Base-by-base conservation (phyloP, 2,329 filamentous ascomycete genomes). In the Beauveria scarabaeidicola region DNA sequence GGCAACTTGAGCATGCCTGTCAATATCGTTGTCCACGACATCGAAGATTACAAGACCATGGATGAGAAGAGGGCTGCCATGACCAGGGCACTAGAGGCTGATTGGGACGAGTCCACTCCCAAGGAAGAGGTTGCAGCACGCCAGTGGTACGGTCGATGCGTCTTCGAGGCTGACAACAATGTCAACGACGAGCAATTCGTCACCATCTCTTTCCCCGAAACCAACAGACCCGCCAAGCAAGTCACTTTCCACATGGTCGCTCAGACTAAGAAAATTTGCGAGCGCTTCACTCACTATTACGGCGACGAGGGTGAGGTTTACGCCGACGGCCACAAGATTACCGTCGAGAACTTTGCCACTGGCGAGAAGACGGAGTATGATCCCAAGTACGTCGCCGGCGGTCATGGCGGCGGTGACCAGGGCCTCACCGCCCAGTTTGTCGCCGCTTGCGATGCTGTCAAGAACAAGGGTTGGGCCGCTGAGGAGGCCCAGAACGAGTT, bases 211-310 rank as follows among this genome's bases (percentile, higher is more conserved):
- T 97, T 93, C 91, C 88, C 91, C 13, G 90, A 95, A 61, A 66
- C 67, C n/a, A 62, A 61, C 51, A 78, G 85, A 25, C 84, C 84
- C 2, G 84, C 90, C 47, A 97, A 97, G 75, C 91, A 88, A 17
- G 93, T 92, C 1, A 86, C 86, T 2, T 89, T 97, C 70, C 93
- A 97, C 73, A 97, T 97, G 93, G 87, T 93, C 2, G 91, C 93
- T 2, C 90, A 92, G 62, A 96, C 92, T 0, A 86, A 90, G 69
- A 87, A 88, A 69, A 88, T 95, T 65, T 97, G 93, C 71, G 83
- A 96, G 64, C 85, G 94, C 3, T 87, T 91, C 61, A 91, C 90
- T 0, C 79, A 90, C 61, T 84, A 97, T 51, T 96, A 97, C 73
- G 94, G 94, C 52, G 89, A 89, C 0, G 78, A 84, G 54, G 94